Base-by-base conservation (phyloP, 257 asterid species). In the Buddleja alternifolia region DNA sequence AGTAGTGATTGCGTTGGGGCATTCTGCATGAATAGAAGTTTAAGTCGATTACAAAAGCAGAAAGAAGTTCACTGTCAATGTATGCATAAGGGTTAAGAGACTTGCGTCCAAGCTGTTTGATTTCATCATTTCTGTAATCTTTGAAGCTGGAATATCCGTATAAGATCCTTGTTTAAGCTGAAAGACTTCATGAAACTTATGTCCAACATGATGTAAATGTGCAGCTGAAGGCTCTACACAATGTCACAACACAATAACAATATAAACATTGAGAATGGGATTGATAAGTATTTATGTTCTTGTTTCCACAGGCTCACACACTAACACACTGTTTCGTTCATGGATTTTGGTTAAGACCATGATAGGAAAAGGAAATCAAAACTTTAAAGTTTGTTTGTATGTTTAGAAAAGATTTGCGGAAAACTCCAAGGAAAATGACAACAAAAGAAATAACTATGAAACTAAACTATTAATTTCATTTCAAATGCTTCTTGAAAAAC, bases 1-100 rank as follows among this genome's bases (percentile, higher is more conserved):
- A 93, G 42, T 20, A 93, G 90, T n/a, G 99, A 85, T 73, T 93
- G 99, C 2, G 97, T 90, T 2, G 99, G 97, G 39, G 96, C 94
- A 83, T 82, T 93, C 99, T 93, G 91, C 67, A 77, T 16, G 20
- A 69, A 66, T 19, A 59, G 8, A 75, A 41, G 37, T 34, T 45
- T 20, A 42, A 64, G 63, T 70, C 3, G 10, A 44, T 62, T 55
- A 56, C 39, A 71, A 45, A 58, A 54, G 42, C 70, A 52, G 21
- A 40, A 60, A 37, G 32, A 59, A 66, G 42, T 61, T 3, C 32
- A 20, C 21, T 52, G 14, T 44, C 21, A 51, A 29, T 5, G 34
- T 29, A 5, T 71, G 60, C 44, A 47, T 36, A 32, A 11, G 68
- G 41, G 69, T 69, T 51, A 29, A 67, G 32, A 54, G 36, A 75